Evolutionary conservation across 2,329 filamentous ascomycete species (phyloP).

Genomic region (Pseudophaeomoniella oleicola): DNA sequence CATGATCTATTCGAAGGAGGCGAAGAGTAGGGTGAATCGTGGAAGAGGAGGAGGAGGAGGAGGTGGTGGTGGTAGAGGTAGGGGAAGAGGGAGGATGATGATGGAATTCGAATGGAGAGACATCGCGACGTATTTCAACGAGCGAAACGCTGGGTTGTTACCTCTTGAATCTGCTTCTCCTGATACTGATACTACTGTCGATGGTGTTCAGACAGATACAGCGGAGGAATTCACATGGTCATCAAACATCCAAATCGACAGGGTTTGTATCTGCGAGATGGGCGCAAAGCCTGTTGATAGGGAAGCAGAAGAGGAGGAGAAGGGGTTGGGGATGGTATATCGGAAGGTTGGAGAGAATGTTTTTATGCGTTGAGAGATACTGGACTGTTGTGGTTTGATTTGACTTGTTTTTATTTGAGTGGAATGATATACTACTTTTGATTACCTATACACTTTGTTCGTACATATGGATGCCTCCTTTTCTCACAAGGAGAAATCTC

Average conservation of each 20-base stretch:
- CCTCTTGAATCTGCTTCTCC: no score
- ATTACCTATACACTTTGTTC: no score
- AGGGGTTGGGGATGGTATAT: slow-evolving; percentile 1
- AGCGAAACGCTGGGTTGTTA: slow-evolving; percentile 14
- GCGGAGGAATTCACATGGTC: slow-evolving; percentile 54
- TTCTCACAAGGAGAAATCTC: no score
- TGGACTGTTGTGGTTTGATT: no score
- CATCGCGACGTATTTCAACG: slow-evolving; percentile 19
- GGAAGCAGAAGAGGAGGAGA: slow-evolving; percentile 28
- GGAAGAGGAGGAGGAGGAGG: slow-evolving; percentile 5
- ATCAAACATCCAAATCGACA: slow-evolving; percentile 49
- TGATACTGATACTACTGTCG: no score
- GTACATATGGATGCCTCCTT: no score
- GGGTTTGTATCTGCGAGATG: slow-evolving; percentile 72
- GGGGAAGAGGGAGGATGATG: slow-evolving; percentile 3
- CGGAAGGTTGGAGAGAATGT: background rate
- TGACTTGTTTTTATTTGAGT: no score
- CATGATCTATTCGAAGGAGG: slow-evolving; percentile 49
- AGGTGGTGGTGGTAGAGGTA: slow-evolving; percentile 5
- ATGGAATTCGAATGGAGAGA: slow-evolving; percentile 31
- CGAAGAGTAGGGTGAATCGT: slow-evolving; percentile 12
- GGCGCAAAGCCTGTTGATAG: slow-evolving; percentile 55
- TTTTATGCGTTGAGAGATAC: no score
- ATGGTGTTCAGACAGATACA: no score
- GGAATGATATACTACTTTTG: no score